Evolutionary conservation across 2,329 filamentous ascomycete species (phyloP), one percentile per base, ranked within the genome.

Genomic region (Penicillium palitans): DNA sequence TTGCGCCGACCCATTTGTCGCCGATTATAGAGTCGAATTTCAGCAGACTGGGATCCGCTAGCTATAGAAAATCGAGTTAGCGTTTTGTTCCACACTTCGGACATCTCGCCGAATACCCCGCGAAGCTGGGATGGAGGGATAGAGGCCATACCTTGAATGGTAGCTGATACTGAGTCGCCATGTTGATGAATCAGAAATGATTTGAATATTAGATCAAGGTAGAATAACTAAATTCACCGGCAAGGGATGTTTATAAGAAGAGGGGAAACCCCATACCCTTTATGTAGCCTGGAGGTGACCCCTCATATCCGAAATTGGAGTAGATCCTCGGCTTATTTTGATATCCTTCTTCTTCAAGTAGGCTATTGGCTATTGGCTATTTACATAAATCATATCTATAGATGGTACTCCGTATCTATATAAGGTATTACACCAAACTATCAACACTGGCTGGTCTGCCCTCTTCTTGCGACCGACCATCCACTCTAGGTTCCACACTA

Each of bases 21-120:
- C 83, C 74, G 55, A 85, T 72, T 53, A 80, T 80, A 49, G 79
- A 83, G 59, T 83, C 78, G 42, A 77, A 77, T 35, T 80, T 76
- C 17, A 81, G 74, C 15, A 85, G 76, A 27, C 73, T 75, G 2
- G 76, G 74, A 67, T 85, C 78, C 21, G 76, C 70, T 35, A 85
- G 75, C 65, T 80, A 61, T 33, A 78, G 76, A 15, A n/a, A 10
- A 52, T 37, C n/a, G 27, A 21, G 46, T 64, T 53, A 61, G 55
- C n/a, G 47, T 17, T 41, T 19, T 19, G 17, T 12, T 37, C 21
- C 44, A 24, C 8, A 31, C 21, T 50, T 63, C 64, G 63, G 61
- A 59, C 58, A 62, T 66, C 58, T 65, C 25, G 55, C 60, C 61
- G 65, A 63, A 21, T 21, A 37, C 40, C 44, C 46, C 54, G 52